These are phyloP conservation scores for Magnolia changhungtana DNA, from an alignment of 164 flowering plant species.

Conservation along the genomic window DNA sequence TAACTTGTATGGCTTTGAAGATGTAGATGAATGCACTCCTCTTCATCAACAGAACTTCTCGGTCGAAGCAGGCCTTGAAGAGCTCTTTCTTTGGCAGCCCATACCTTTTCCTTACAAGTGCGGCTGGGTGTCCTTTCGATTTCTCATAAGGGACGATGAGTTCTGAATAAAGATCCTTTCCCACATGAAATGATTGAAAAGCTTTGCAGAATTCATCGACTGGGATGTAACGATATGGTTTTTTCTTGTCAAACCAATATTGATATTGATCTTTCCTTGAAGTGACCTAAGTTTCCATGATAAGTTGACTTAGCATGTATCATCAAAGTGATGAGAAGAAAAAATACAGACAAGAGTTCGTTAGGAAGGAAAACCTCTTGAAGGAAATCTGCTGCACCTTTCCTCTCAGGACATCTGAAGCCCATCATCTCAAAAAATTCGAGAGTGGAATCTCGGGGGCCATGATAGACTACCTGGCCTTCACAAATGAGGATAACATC, in stretches of 20 bases:
- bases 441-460: slow-evolving; percentile 30
- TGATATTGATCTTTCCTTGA: slow-evolving; percentile 48
- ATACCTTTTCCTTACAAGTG: slow-evolving; percentile 43
- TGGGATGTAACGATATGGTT: slow-evolving; percentile 29
- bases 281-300: slow-evolving; percentile 24
- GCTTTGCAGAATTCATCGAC: slow-evolving; percentile 28
- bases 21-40: slow-evolving; percentile 58
- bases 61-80: slow-evolving; percentile 42
- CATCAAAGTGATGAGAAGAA: not conserved
- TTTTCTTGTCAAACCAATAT: slow-evolving; percentile 34
- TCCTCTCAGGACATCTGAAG: slow-evolving; percentile 39
- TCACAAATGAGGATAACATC: slow-evolving; percentile 39
- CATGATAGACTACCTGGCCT: slow-evolving; percentile 39
- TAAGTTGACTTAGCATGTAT: not conserved
- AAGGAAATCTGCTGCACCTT: slow-evolving; percentile 42
- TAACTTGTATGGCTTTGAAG: slow-evolving; percentile 49
- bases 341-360: not conserved
- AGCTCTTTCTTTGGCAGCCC: slow-evolving; percentile 48
- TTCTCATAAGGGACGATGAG: slow-evolving; percentile 30
- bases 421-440: slow-evolving; percentile 40
- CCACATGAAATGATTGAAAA: slow-evolving; percentile 37
- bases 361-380: slow-evolving; percentile 32
- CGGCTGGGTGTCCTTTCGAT: slow-evolving; percentile 32
- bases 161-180: slow-evolving; percentile 18
- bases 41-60: slow-evolving; percentile 63